These are phyloP conservation scores for Amaranthus palmeri DNA, from an alignment of 148 eudicot species.

Conservation along the genomic window DNA sequence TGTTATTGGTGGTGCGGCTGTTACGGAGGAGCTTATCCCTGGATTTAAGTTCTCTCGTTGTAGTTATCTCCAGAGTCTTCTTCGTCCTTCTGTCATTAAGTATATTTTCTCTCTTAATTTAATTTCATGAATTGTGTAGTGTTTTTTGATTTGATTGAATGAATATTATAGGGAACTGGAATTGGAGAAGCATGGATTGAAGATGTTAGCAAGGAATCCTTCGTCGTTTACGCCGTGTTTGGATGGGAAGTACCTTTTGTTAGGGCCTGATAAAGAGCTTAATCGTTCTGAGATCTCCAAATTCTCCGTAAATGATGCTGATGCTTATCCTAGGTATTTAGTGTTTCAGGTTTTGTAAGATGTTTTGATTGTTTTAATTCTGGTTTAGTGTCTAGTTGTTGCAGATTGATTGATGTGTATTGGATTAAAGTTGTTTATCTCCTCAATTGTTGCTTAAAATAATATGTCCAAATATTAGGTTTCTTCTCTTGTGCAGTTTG, in stretches of 20 bases:
- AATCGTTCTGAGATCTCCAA: conserved; percentile 76
- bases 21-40: conserved; percentile 84
- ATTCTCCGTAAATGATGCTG: conserved; percentile 73
- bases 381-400: not conserved
- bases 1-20: conserved; percentile 88
- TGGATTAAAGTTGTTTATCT: not conserved
- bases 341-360: not conserved
- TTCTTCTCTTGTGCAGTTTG: not conserved
- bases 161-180: conserved; percentile 57
- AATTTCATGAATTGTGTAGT: not conserved
- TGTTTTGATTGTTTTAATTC: not conserved
- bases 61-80: conserved; percentile 96
- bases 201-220: conserved; percentile 66
- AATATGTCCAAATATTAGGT: not conserved
- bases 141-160: not conserved
- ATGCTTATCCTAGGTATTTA: conserved; percentile 70
- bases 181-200: conserved; percentile 78
- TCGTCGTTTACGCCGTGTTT: conserved; percentile 88
- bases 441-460: not conserved
- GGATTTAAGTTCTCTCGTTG: conserved; percentile 97
- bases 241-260: conserved; percentile 78
- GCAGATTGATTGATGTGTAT: not conserved
- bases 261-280: conserved; percentile 70
- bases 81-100: conserved; percentile 78
- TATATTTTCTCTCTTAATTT: conserved; percentile 9